phyloP scores from a whole-genome alignment of 176 grass and related monocot genomes.

The Dactylis glomerata region DNA sequence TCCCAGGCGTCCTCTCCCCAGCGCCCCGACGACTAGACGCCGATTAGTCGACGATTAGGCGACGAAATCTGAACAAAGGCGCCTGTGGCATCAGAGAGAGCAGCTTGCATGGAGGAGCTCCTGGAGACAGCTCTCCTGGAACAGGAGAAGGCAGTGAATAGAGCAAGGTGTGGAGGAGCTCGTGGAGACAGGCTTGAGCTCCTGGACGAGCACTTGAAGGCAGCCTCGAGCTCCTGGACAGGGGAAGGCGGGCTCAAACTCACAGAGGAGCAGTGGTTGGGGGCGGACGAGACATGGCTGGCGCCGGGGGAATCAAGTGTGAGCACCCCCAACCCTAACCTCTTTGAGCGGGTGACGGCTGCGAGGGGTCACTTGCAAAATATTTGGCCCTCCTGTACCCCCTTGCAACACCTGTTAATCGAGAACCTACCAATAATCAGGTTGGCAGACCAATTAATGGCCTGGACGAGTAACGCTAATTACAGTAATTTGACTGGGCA shows the following conservation, averaged over 20 bases:
- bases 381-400: not conserved
- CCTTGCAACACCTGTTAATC: not conserved
- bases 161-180: not conserved
- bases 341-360: not conserved
- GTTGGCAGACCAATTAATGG: not conserved
- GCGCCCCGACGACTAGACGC: no score
- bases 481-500: not conserved
- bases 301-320: not conserved
- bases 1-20: no score
- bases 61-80: no score
- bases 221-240: not conserved
- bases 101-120: not conserved
- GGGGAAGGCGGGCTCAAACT: not conserved
- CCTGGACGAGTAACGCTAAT: not conserved
- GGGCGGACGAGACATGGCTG: not conserved
- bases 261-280: not conserved
- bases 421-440: not conserved
- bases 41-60: no score
- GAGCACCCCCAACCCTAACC: not conserved
- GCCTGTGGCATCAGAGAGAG: not conserved
- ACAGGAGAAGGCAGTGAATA: not conserved
- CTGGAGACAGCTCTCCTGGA: not conserved
- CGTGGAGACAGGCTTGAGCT: not conserved
- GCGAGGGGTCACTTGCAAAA: not conserved
- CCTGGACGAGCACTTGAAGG: not conserved